Evolutionary conservation across 2,329 filamentous ascomycete genomes (phyloP).

Genomic region (Aspergillus neoniger): DNA sequence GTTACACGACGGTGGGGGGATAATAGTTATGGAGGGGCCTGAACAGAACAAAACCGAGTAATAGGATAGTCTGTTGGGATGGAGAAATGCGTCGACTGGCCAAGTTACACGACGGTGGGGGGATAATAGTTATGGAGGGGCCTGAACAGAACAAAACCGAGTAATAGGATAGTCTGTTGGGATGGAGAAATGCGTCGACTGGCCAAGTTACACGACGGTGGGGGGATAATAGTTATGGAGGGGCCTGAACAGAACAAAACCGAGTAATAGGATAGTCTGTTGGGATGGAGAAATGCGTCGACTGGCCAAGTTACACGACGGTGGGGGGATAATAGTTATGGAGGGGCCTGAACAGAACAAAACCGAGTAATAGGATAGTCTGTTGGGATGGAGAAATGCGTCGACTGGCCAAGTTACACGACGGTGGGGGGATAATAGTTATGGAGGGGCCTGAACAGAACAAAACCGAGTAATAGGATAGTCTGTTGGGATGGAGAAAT

Average conservation of each 20-base stretch:
- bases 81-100: neutral
- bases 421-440: neutral
- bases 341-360: neutral
- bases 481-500: no score
- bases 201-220: neutral
- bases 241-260: neutral
- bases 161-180: neutral
- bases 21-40: neutral
- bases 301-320: neutral
- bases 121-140: neutral
- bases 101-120: neutral
- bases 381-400: neutral
- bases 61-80: neutral
- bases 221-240: neutral
- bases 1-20: neutral
- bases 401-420: neutral
- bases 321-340: neutral
- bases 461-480: neutral
- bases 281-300: neutral
- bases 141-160: neutral
- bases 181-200: neutral
- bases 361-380: neutral
- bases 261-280: neutral
- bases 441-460: neutral
- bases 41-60: neutral